Evolutionary conservation across 2,329 filamentous ascomycete species (phyloP), one percentile per base, ranked within the genome.

Genomic region (Scopulariopsis brevicaulis): DNA sequence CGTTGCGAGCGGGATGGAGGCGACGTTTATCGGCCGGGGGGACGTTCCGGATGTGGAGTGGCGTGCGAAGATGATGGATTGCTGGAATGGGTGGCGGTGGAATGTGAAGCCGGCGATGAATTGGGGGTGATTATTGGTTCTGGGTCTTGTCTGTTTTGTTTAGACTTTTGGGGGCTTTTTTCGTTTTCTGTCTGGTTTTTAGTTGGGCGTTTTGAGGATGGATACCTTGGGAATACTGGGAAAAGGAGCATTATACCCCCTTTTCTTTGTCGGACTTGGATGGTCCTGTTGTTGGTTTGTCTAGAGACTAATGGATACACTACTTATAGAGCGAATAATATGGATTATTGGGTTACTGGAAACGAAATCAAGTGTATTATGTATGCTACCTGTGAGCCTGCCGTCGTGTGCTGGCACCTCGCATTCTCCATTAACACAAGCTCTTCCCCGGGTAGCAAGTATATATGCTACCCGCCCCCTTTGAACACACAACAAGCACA

Each of bases 1-100:
- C 37, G 55, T 53, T 6, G 55, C 55, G 4, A 57, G 55, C 22
- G n/a, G n/a, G 48, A 35, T 57, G 32, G 28, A 48, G 48, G 46
- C 46, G 24, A 53, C 51, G 32, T 48, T 57, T 24, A 53, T 57
- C 24, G n/a, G 15, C n/a, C 22, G 48, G n/a, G 20, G 11, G 37
- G 55, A 57, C 34, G 52, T 57, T n/a, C 40, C 28, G 8, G 48
- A 52, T 32, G 20, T 28, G 37, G 55, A 57, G 48, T 57, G 55
- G 55, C 18, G 40, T 25, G 35, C 24, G 8, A 28, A 28, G 46
- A 52, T 20, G 48, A 57, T 57, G 48, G 55, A 57, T 46, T 57
- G 55, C 48, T 57, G 55, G 55, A 57, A 57, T 40, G 55, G 55
- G 18, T 57, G 55, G 55, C 50, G 55, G 48, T 57, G 55, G 55